Evolutionary conservation across 495 filamentous ascomycete species (phyloP), one percentile per base, ranked within the genome.

Genomic region (Annulohypoxylon bovei): DNA sequence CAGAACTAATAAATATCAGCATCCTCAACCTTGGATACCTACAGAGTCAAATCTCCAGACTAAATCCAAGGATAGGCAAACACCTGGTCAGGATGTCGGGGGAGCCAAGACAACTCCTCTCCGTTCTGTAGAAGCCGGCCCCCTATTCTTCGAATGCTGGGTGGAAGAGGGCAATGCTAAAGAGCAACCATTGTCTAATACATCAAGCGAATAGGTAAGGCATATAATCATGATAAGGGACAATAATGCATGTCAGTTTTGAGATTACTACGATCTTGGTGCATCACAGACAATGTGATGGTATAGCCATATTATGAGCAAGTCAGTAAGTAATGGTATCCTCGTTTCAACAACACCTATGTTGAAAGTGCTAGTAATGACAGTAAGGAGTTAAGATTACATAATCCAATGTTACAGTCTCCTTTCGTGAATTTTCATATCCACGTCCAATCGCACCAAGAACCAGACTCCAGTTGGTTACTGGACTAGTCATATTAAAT

Each of bases 1-100:
- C 37, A 20, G 18, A 25, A 50, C 49, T 65, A 58, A 60, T 6
- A 39, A 35, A 30, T 30, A 12, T 9, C 22, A 84, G 79, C 86
- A 90, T 75, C 88, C 88, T 4, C 89, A 91, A 79, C 83, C 87
- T 4, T 92, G 89, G 89, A 85, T 92, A 25, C 88, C 90, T 4
- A 84, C 86, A 1, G 78, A 87, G 70, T 81, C 86, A 20, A 80
- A 75, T 49, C 68, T 85, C 4, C 83, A 83, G 62, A 78, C 82
- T 0, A 75, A 75, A n/a, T 77, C 79, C 23, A 79, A 72, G 52
- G 77, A 75, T 20, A 77, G 64, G 16, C 75, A 67, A 44, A 74
- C 66, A 27, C 62, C 74, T 22, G 80, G 79, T 9, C 74, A 76
- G 37, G 83, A 83, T 54, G 62, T 84, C n/a, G 79, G 79, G 5